Conservation (phyloP, 2,329 filamentous ascomycete genomes). For the Nemania sp. region DNA sequence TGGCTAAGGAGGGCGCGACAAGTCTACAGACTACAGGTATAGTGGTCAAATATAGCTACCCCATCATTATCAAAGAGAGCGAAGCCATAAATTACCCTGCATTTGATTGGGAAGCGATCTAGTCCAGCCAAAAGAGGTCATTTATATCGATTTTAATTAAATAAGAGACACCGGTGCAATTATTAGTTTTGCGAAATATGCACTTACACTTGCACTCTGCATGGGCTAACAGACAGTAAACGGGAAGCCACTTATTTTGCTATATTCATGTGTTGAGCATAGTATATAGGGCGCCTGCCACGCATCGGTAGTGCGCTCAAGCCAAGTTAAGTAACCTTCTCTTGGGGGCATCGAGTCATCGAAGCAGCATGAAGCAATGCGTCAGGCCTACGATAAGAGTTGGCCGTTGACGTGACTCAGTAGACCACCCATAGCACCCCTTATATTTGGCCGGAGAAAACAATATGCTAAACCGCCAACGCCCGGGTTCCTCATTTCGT, state of each 20-base stretch:
- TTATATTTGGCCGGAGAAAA: not conserved
- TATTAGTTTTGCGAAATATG: not conserved
- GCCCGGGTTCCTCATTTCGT: not conserved
- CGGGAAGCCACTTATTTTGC: not conserved
- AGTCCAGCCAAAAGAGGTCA: not conserved
- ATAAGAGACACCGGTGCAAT: not conserved
- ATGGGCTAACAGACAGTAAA: not conserved
- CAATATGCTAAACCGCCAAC: slow-evolving; percentile 8
- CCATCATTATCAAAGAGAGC: too few relatives aligned
- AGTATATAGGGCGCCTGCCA: not conserved
- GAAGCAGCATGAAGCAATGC: not conserved
- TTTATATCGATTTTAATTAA: not conserved
- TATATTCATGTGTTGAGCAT: not conserved
- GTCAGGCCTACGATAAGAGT: not conserved
- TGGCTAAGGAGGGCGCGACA: too few relatives aligned
- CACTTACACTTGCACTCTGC: too few relatives aligned
- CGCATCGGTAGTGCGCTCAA: too few relatives aligned
- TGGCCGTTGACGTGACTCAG: not conserved
- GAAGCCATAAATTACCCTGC: too few relatives aligned
- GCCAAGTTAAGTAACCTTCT: not conserved
- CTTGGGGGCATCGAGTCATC: not conserved
- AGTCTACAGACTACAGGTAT: too few relatives aligned
- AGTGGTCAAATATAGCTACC: too few relatives aligned
- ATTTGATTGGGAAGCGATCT: too few relatives aligned
- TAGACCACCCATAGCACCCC: not conserved